Conservation (phyloP, 2,329 filamentous ascomycete genomes). For the Fusarium verrucosum region DNA sequence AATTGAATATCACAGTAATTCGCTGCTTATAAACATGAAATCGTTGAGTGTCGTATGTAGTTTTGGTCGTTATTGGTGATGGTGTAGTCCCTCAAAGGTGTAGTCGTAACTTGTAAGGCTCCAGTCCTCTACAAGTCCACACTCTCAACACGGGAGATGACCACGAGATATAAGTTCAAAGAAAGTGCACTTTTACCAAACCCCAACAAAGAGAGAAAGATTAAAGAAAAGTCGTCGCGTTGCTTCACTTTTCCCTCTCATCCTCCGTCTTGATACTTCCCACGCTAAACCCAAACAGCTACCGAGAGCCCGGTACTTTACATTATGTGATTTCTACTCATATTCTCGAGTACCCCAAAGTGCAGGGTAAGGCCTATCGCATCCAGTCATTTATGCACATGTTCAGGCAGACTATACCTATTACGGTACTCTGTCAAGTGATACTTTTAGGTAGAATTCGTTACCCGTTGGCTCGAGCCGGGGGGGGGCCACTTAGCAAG, state of each 20-base stretch:
- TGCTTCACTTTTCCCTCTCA: constrained; percentile 36
- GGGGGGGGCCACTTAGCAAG: too few relatives aligned
- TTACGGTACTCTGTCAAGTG: constrained; percentile 28
- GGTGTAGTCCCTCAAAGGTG: neutral
- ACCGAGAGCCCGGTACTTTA: constrained; percentile 32
- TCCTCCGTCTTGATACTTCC: constrained; percentile 29
- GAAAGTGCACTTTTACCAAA: constrained; percentile 1
- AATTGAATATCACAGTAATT: neutral
- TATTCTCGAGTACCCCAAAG: constrained; percentile 1
- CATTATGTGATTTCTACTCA: neutral
- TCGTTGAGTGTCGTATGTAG: constrained; percentile 10
- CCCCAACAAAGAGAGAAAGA: neutral
- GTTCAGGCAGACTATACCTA: constrained; percentile 28
- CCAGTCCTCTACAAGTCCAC: constrained; percentile 1
- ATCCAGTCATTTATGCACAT: constrained; percentile 42
- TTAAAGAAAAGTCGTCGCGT: constrained; percentile 14
- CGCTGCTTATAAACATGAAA: neutral
- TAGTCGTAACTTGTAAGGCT: neutral
- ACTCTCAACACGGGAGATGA: neutral
- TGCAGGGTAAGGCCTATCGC: constrained; percentile 27
- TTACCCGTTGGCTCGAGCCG: too few relatives aligned
- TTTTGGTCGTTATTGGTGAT: constrained; percentile 1
- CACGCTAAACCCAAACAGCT: constrained; percentile 42
- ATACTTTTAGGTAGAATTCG: too few relatives aligned
- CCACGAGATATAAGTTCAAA: constrained; percentile 21